Evolutionary conservation across 805 yeast species (phyloP).

Genomic region (Wickerhamiella musiphila): DNA sequence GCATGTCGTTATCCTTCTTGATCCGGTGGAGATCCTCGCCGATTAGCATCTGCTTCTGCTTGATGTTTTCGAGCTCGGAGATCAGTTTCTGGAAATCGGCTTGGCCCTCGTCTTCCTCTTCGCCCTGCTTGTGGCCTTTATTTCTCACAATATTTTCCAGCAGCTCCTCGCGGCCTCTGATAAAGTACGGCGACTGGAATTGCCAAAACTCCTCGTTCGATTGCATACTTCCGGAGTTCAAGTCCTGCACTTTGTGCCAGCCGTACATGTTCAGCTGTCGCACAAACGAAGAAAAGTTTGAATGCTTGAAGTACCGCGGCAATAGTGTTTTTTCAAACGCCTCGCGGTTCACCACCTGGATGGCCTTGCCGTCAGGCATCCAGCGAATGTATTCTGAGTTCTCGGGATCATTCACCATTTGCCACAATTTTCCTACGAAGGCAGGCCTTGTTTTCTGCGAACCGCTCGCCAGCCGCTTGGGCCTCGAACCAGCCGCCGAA

Average conservation of each 20-base stretch:
- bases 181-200: conserved; percentile 69
- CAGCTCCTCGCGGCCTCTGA: conserved; percentile 63
- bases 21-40: conserved; percentile 73
- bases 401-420: conserved; percentile 72
- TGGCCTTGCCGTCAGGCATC: conserved; percentile 72
- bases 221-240: conserved; percentile 42
- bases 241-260: conserved; percentile 96
- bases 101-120: conserved; percentile 25
- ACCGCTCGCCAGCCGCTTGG: too few species aligned
- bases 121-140: conserved; percentile 28
- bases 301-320: conserved; percentile 89
- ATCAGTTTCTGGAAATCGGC: conserved; percentile 38
- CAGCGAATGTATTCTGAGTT: conserved; percentile 64
- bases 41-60: conserved; percentile 61
- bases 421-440: conserved; percentile 86
- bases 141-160: conserved; percentile 76
- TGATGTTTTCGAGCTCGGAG: conserved; percentile 57
- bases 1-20: conserved; percentile 67
- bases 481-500: too few species aligned
- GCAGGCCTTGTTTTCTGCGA: conserved; percentile 17
- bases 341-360: conserved; percentile 72
- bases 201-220: conserved; percentile 68
- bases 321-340: conserved; percentile 63
- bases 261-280: conserved; percentile 97
- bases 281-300: conserved; percentile 88